Evolutionary conservation across 257 asterid species (phyloP).

Genomic region (Apocynum venetum): DNA sequence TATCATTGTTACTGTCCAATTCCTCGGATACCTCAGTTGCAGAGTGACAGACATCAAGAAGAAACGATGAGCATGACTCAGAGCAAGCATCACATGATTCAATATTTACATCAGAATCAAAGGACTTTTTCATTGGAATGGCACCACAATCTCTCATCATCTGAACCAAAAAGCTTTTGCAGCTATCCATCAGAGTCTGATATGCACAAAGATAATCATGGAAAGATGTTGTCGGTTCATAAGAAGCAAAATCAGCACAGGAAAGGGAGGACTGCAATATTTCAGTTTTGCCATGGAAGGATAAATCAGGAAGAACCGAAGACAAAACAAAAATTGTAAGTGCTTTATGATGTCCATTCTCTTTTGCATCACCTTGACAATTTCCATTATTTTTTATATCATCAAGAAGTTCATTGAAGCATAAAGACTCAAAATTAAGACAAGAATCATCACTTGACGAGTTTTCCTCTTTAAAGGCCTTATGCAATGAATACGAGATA

Average conservation of each 20-base stretch:
- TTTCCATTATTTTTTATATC: conserved; percentile 34
- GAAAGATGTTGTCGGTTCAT: conserved; percentile 48
- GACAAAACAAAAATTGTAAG: conserved; percentile 71
- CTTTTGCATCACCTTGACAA: conserved; percentile 30
- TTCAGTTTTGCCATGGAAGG: conserved; percentile 55
- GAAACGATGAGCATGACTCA: conserved; percentile 49
- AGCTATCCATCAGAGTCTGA: conserved; percentile 73
- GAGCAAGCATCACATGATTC: conserved; percentile 34
- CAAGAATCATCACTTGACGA: conserved; percentile 45
- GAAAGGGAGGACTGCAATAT: conserved; percentile 43
- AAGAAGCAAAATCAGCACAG: conserved; percentile 70
- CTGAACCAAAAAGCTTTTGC: conserved; percentile 50
- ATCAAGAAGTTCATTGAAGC: conserved; percentile 74
- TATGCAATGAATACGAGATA: conserved; percentile 62
- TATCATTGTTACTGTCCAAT: conserved; percentile 29
- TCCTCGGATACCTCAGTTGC: conserved; percentile 32
- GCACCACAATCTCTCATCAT: conserved; percentile 53
- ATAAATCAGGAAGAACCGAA: conserved; percentile 64
- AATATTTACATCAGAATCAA: conserved; percentile 39
- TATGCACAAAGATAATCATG: conserved; percentile 81
- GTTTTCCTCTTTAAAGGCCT: conserved; percentile 61
- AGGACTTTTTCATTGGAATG: conserved; percentile 48
- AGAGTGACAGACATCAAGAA: conserved; percentile 46
- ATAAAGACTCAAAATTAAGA: conserved; percentile 70
- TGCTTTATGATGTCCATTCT: conserved; percentile 52